Evolutionary conservation across 2,329 filamentous ascomycete species (phyloP).

Genomic region (Alternaria hordeiaustralica): DNA sequence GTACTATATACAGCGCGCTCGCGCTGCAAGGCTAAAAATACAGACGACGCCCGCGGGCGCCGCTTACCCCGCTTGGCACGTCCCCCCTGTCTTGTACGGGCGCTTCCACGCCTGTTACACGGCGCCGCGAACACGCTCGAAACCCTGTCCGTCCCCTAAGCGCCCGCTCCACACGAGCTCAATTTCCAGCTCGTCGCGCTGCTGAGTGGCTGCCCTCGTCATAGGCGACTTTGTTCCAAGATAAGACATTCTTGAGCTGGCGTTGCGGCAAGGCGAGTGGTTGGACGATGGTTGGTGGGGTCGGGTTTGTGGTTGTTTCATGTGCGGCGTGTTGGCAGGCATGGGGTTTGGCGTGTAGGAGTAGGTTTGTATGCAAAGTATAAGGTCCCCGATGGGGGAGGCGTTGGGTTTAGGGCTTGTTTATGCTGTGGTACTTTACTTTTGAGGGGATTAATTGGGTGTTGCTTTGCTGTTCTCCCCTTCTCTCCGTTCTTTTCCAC

Average conservation of each 20-base stretch:
- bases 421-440: neutral
- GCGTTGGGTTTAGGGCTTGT: neutral
- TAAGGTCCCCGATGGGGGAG: neutral
- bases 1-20: neutral
- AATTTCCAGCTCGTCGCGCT: neutral
- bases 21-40: neutral
- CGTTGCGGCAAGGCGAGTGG: neutral
- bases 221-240: neutral
- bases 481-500: neutral
- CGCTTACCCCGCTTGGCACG: slow-evolving; percentile 7
- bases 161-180: slow-evolving; percentile 1
- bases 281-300: neutral
- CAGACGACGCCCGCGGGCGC: neutral
- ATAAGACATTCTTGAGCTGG: slow-evolving; percentile 1
- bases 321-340: neutral
- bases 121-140: neutral
- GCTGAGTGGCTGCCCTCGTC: slow-evolving; percentile 1
- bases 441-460: neutral
- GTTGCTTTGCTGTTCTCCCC: neutral
- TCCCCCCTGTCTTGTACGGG: neutral
- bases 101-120: neutral
- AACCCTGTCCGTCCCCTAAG: slow-evolving; percentile 2
- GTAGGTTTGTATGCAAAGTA: neutral
- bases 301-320: slow-evolving; percentile 5
- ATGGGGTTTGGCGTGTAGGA: neutral